Conservation (phyloP, 805 yeast genomes). For the Kockiozyma suomiensis region DNA sequence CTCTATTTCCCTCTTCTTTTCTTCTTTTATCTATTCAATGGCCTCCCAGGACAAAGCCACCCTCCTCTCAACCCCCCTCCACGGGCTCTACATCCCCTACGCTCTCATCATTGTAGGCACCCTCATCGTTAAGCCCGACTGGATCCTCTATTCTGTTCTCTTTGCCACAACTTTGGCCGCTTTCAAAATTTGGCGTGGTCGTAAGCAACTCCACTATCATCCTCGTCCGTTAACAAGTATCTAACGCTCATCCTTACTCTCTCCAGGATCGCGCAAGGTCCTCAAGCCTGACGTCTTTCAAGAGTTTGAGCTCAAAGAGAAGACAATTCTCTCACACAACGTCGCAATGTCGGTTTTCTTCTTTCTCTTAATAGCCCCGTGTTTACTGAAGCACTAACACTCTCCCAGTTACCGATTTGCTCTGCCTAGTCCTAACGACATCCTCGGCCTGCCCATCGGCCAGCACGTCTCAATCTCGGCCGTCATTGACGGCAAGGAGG, state of each 20-base stretch:
- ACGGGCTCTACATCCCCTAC: slow-evolving; percentile 41
- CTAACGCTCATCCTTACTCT: background rate
- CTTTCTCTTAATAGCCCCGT: no score
- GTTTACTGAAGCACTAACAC: no score
- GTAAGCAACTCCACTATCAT: slow-evolving; percentile 31
- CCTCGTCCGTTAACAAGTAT: background rate
- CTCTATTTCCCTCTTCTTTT: background rate
- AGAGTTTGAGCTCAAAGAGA: slow-evolving; percentile 77
- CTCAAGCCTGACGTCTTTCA: slow-evolving; percentile 68
- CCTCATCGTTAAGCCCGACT: slow-evolving; percentile 37
- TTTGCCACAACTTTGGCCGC: slow-evolving; percentile 36
- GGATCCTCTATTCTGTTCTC: slow-evolving; percentile 34
- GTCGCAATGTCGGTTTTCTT: slow-evolving; percentile 57
- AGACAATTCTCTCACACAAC: slow-evolving; percentile 75
- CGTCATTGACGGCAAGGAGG: slow-evolving; percentile 74
- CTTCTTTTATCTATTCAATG: background rate
- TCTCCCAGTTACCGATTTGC: slow-evolving; percentile 61
- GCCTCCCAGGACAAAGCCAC: background rate
- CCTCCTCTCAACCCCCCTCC: slow-evolving; percentile 41
- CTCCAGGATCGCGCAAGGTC: slow-evolving; percentile 43
- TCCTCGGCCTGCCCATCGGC: slow-evolving; percentile 88
- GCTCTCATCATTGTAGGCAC: slow-evolving; percentile 39
- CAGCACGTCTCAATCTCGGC: slow-evolving; percentile 87
- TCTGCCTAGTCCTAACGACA: slow-evolving; percentile 71
- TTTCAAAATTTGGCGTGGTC: slow-evolving; percentile 38